Conservation (phyloP, 2,329 filamentous ascomycete genomes). For the Beauveria varroae region DNA sequence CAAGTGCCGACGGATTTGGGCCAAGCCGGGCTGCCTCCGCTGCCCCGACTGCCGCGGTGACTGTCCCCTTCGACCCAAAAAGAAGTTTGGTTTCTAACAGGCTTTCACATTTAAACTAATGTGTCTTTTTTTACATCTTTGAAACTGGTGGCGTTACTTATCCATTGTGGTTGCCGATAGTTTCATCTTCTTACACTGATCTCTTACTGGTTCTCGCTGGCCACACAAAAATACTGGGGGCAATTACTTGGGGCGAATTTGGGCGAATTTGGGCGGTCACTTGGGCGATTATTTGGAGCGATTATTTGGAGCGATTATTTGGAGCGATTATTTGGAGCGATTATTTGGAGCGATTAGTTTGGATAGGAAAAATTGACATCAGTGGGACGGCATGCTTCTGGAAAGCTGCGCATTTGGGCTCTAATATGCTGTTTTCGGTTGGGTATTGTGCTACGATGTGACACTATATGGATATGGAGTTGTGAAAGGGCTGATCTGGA, state of each 20-base stretch:
- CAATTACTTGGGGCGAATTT: neutral
- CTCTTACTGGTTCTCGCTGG: neutral
- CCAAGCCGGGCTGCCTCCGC: constrained; percentile 26
- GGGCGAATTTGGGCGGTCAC: too few relatives aligned
- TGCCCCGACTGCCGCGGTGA: constrained; percentile 28
- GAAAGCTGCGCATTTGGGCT: neutral
- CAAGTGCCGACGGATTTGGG: constrained; percentile 28
- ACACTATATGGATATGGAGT: neutral
- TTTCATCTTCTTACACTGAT: neutral
- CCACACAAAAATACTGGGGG: neutral
- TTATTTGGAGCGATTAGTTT: neutral
- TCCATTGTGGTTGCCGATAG: neutral
- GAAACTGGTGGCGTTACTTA: neutral
- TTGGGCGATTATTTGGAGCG: neutral
- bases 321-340: neutral
- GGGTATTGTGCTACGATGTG: neutral
- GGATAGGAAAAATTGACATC: neutral
- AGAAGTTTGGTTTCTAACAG: constrained; percentile 18
- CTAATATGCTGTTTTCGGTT: neutral
- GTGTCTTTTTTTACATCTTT: neutral
- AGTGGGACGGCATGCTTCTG: neutral
- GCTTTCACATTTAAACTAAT: neutral
- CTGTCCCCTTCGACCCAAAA: constrained; percentile 29
- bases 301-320: neutral
- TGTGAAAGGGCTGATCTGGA: neutral